A percentile compares a stretch with the other conserved stretches of the same genome.
Evolutionary conservation across 768 basidiomycete genomes (phyloP).

Genomic region (Tricholoma furcatifolium): DNA sequence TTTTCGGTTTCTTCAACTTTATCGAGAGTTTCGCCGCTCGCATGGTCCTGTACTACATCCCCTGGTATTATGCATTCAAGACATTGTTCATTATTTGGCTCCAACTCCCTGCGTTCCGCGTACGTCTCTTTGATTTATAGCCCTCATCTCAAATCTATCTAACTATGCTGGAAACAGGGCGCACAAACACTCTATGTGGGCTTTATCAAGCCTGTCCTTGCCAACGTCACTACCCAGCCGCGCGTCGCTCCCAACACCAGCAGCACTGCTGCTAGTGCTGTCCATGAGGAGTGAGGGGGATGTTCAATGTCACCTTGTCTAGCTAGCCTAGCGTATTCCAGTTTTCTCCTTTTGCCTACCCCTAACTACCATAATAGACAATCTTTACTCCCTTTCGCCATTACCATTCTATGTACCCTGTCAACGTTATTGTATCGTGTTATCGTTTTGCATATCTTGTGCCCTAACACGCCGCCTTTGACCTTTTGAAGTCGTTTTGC

Average conservation of each 20-base stretch:
- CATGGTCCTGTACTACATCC: conserved; percentile 85
- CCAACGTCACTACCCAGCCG: conserved; percentile 51
- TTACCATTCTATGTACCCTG: not conserved
- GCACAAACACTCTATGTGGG: conserved; percentile 79
- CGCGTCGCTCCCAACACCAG: conserved; percentile 46
- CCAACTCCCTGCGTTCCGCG: conserved; percentile 81
- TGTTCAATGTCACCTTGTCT: not conserved
- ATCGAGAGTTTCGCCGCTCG: conserved; percentile 83
- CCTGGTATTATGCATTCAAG: conserved; percentile 96
- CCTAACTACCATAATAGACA: not conserved
- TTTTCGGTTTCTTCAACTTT: conserved; percentile 94
- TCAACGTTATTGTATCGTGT: conserved; percentile 1
- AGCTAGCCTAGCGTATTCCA: too few species aligned
- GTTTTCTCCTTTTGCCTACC: too few species aligned
- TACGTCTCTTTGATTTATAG: conserved; percentile 39
- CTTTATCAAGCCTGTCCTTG: conserved; percentile 78
- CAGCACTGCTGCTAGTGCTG: conserved; percentile 47
- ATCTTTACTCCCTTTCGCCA: not conserved
- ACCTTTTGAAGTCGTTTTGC: not conserved
- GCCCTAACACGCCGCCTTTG: conserved; percentile 4
- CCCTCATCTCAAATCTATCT: conserved; percentile 19
- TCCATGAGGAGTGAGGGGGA: conserved; percentile 16
- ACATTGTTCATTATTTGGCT: conserved; percentile 89
- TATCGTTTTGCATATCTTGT: not conserved
- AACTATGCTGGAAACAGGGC: conserved; percentile 48